Conservation (phyloP, 257 asterid genomes). For the Gentiana dahurica region DNA sequence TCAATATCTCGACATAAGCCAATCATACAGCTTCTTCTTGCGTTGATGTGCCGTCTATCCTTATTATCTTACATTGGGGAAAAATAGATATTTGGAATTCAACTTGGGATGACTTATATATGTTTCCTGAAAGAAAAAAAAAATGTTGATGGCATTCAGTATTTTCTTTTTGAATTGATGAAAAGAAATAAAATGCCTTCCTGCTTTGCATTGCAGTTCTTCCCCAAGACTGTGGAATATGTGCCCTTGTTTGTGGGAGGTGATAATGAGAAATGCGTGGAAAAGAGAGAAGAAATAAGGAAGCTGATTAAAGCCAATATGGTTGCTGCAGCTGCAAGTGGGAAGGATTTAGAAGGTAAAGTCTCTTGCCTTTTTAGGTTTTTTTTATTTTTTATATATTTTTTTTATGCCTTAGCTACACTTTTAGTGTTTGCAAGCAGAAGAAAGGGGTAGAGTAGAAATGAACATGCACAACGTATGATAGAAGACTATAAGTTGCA, state of each 20-base stretch:
- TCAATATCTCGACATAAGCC: too few relatives aligned
- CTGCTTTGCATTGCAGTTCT: constrained; percentile 53
- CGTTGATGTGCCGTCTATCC: too few relatives aligned
- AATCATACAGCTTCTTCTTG: too few relatives aligned
- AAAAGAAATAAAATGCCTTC: not conserved
- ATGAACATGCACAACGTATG: not conserved
- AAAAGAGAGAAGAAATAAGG: constrained; percentile 61
- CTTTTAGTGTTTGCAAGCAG: not conserved
- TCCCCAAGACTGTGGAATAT: constrained; percentile 86
- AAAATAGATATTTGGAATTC: not conserved
- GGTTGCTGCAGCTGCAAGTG: constrained; percentile 88
- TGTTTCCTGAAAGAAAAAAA: too few relatives aligned
- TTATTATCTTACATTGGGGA: too few relatives aligned
- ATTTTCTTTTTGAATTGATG: not conserved
- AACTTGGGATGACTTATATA: not conserved
- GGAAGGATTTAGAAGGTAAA: constrained; percentile 96
- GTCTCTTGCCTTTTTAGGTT: too few relatives aligned
- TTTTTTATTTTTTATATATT: not conserved
- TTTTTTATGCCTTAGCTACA: not conserved
- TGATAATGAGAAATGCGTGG: constrained; percentile 55
- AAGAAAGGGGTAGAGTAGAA: not conserved
- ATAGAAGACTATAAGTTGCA: too few relatives aligned
- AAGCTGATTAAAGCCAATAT: constrained; percentile 67
- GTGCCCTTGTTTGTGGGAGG: constrained; percentile 80
- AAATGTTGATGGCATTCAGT: too few relatives aligned